Percentiles rank a stretch among this genome's conserved stretches.
Conservation (phyloP, 768 basidiomycete genomes). For the Suillus discolor region DNA sequence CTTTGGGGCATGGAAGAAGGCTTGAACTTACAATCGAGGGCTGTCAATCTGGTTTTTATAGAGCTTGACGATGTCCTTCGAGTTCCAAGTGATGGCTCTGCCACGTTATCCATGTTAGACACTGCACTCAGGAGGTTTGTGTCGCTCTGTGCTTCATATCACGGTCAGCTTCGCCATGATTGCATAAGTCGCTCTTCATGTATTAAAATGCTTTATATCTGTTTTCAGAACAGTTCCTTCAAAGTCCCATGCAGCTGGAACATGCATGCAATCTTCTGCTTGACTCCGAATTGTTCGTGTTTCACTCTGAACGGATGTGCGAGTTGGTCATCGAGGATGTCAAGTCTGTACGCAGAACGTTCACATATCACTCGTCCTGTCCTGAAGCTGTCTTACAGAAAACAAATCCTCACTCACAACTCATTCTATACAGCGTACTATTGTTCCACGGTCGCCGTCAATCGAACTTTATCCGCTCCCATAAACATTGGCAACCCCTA, state of each 20-base stretch:
- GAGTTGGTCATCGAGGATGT: constrained; percentile 75
- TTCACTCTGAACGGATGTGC: constrained; percentile 91
- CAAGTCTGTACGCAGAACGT: constrained; percentile 51
- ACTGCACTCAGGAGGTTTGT: constrained; percentile 76
- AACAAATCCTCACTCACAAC: constrained; percentile 83
- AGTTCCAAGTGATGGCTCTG: constrained; percentile 57
- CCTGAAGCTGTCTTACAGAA: constrained; percentile 45
- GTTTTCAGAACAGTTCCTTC: constrained; percentile 76
- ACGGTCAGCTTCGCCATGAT: constrained; percentile 55
- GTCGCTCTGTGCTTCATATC: constrained; percentile 80
- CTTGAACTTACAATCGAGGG: constrained; percentile 11
- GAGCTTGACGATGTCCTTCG: constrained; percentile 86
- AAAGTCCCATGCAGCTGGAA: constrained; percentile 80
- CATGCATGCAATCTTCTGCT: constrained; percentile 79
- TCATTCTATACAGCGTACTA: constrained; percentile 79
- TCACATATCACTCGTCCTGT: constrained; percentile 1
- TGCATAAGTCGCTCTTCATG: constrained; percentile 6
- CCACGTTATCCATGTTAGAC: constrained; percentile 77
- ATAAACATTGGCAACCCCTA: constrained; percentile 82
- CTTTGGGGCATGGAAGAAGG: constrained; percentile 5
- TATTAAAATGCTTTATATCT: constrained; percentile 14
- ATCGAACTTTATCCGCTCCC: constrained; percentile 70
- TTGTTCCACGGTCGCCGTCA: constrained; percentile 73
- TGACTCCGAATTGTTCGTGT: constrained; percentile 84
- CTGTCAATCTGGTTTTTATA: constrained; percentile 31